Evolutionary conservation across 768 basidiomycete species (phyloP).

Genomic region (Austroboletus eburneus): DNA sequence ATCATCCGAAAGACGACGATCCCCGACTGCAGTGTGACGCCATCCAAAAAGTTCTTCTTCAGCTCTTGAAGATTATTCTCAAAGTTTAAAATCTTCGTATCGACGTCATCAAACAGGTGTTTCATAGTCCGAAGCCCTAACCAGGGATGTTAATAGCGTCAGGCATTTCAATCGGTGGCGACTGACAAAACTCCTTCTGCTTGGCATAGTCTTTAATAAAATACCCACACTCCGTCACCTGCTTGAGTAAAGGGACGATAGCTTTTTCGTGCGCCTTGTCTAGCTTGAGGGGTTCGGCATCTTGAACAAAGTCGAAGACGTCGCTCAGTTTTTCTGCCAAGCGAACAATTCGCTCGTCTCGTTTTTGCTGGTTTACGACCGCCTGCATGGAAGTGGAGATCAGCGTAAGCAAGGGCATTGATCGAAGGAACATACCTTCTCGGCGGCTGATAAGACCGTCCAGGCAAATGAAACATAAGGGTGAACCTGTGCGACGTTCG

Average conservation of each 20-base stretch:
- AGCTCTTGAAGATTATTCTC: slow-evolving; percentile 17
- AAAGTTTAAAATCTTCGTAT: slow-evolving; percentile 15
- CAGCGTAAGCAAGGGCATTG: neutral
- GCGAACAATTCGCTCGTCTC: neutral
- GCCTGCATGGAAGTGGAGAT: neutral
- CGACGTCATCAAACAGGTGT: slow-evolving; percentile 15
- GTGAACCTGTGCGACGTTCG: neutral
- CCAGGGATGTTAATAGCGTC: neutral
- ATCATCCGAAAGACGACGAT: slow-evolving; percentile 21
- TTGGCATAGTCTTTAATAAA: neutral
- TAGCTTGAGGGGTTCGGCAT: neutral
- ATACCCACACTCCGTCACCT: neutral
- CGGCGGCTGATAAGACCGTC: neutral
- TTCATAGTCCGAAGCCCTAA: slow-evolving; percentile 15
- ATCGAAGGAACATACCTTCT: neutral
- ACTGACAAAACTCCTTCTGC: slow-evolving; percentile 5
- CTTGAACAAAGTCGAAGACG: neutral
- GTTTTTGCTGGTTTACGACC: neutral
- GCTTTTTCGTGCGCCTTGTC: neutral
- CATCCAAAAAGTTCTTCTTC: slow-evolving; percentile 15
- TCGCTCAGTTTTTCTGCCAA: neutral
- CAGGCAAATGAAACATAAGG: neutral
- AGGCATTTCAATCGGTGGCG: neutral
- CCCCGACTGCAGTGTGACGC: slow-evolving; percentile 11
- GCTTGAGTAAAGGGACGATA: neutral